phyloP scores from a whole-genome alignment of 2,329 filamentous ascomycete genomes.

The Trichoderma oligosporum region DNA sequence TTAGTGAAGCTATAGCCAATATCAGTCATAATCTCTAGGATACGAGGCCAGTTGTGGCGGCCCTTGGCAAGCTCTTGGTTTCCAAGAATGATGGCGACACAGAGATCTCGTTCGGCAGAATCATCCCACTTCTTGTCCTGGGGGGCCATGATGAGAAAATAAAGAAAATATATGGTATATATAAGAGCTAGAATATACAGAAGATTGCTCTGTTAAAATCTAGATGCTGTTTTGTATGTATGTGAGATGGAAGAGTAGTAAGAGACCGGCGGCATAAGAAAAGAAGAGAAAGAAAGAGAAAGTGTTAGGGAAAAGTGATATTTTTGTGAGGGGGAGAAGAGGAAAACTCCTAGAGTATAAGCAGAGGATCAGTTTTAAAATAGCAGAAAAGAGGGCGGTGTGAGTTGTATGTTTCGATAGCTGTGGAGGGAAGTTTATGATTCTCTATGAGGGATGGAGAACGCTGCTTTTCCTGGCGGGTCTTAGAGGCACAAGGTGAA shows the following conservation, averaged over 20 bases:
- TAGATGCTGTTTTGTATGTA: neutral
- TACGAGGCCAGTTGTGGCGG: conserved; percentile 34
- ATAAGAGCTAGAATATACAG: too few species aligned
- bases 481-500: too few species aligned
- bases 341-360: neutral
- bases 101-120: conserved; percentile 38
- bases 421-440: neutral
- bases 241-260: too few species aligned
- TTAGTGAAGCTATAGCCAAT: conserved; percentile 37
- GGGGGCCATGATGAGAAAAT: conserved; percentile 25
- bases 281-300: neutral
- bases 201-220: too few species aligned
- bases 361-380: neutral
- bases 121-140: conserved; percentile 38
- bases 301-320: neutral
- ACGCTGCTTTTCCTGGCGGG: too few species aligned
- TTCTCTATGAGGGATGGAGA: neutral
- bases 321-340: neutral
- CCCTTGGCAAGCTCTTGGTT: conserved; percentile 27
- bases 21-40: conserved; percentile 31
- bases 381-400: conserved; percentile 1
- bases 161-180: neutral
- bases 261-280: too few species aligned
- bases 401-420: neutral
- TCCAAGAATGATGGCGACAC: conserved; percentile 34